Evolutionary conservation across 495 filamentous ascomycete species (phyloP), one percentile per base, ranked within the genome.

Genomic region (Aeminium ludgeri): DNA sequence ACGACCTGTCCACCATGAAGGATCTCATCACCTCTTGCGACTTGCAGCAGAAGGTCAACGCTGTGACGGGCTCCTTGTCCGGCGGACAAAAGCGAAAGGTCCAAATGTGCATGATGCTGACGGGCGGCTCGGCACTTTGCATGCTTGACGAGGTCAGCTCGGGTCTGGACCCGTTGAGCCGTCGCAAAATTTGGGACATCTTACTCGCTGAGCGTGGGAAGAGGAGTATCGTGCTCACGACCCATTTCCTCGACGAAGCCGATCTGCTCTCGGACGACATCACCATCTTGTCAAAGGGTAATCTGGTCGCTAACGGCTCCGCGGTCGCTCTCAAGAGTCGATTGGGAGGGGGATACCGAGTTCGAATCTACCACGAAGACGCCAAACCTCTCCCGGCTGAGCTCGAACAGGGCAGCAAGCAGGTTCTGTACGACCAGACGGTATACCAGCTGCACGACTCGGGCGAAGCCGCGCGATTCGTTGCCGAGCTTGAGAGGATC

Each of bases 21-120:
- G 60, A 70, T 19, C 65, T 93, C 2, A 68, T 86, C 31, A 48
- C 55, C 2, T 65, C 68, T 1, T 75, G 86, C 44, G 85, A 86
- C 51, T 68, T 93, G 10, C 65, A 65, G 12, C 59, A 67, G 7
- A 93, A 92, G 59, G 53, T 69, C 17, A 69, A 73, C 31, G 74
- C 82, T 0, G 59, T 63, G 46, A 67, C 80, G 0, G 68, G 67
- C 41, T 81, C 80, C 1, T 64, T 92, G 4, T 89, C 82, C 2
- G 84, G 85, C 5, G 85, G 85, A 0, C 85, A 93, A 58, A 91
- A 87, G 57, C 67, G 85, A 17, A 91, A 91, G 57, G 62, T 87
- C n/a, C 85, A 93, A 53, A 68, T 93, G 8, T 77, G 78, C n/a
- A 85, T 87, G 72, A 91, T 89, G 82, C 73, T 93, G 39, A 85